Evolutionary conservation across 2,329 filamentous ascomycete species (phyloP), one percentile per base, ranked within the genome.

Genomic region (Tolypocladium amazonense): DNA sequence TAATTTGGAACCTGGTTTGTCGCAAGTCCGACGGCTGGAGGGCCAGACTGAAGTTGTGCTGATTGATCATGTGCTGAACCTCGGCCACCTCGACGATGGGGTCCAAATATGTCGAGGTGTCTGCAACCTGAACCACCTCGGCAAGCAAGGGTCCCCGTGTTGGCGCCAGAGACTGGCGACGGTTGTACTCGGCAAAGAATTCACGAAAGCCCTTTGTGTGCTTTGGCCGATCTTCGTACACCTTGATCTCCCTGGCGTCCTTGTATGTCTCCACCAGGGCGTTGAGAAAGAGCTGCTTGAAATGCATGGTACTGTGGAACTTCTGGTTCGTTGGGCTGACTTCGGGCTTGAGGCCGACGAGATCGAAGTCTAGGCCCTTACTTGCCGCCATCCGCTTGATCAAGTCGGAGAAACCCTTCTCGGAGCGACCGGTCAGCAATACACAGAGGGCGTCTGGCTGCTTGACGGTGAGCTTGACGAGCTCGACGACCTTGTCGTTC

Each of bases 401-500:
- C 39, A 97, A 79, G 0, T 90, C 85, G 52, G 86, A 79, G 69
- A 96, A 97, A 59, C 82, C 85, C 14, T 79, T 77, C 74, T 97
- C 92, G 39, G 86, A 85, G 47, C 94, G 85, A 33, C 94, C 94
- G 0, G 94, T 99, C 63, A 99, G 79, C 14, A 97, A 82, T 52
- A 99, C 87, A 57, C 85, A 90, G 43, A 97, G 77, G 0, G 89
- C 89, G 70, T 95, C 91, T 63, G 90, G 88, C 70, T 97, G 90
- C 69, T 88, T 77, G 79, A 89, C 89, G 71, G 88, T 92, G 59
- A 97, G 78, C 68, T 83, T 81, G 47, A 95, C 91, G 37, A 97
- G 82, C 67, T 92, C 84, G 59, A 85, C 87, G 61, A 99, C 87
- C 67, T 88, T 86, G 70, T 97, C 93, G 69, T 97, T 97, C 94